These are phyloP conservation scores for Fraxinus nigra DNA, from an alignment of 305 asterid species.

Conservation along the genomic window DNA sequence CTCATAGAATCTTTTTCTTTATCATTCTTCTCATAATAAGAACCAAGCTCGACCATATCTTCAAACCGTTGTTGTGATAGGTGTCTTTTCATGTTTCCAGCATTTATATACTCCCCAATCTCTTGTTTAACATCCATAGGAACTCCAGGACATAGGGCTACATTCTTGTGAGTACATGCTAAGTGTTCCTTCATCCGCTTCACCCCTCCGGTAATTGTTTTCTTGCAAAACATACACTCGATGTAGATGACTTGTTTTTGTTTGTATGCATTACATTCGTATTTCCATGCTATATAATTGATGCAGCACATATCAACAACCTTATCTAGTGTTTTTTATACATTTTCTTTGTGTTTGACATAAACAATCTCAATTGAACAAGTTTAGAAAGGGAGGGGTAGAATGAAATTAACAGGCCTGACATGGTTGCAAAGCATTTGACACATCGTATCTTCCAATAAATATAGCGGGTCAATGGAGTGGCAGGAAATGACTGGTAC, in stretches of 20 bases:
- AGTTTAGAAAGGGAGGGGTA: not conserved
- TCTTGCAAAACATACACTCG: too few species aligned
- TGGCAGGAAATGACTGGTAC: not conserved
- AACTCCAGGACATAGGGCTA: too few species aligned
- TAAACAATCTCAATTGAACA: not conserved
- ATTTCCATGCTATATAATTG: slow-evolving; percentile 9
- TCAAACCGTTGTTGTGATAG: too few species aligned
- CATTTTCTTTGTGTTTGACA: not conserved
- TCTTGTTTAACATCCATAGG: too few species aligned
- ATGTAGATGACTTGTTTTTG: not conserved
- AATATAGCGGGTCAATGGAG: not conserved
- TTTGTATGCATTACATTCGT: not conserved
- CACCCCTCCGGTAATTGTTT: too few species aligned
- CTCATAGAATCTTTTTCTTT: too few species aligned
- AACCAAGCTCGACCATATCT: too few species aligned
- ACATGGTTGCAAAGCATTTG: not conserved
- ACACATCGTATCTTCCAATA: not conserved
- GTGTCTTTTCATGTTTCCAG: too few species aligned
- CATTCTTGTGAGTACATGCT: too few species aligned
- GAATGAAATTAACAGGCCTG: not conserved
- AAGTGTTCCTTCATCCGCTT: too few species aligned
- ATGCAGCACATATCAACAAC: not conserved
- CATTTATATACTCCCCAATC: too few species aligned
- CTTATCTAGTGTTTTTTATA: not conserved
- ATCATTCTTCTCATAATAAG: too few species aligned